These are phyloP conservation scores for Pleurotus pulmonarius DNA, from an alignment of 768 basidiomycete species.

Conservation along the genomic window DNA sequence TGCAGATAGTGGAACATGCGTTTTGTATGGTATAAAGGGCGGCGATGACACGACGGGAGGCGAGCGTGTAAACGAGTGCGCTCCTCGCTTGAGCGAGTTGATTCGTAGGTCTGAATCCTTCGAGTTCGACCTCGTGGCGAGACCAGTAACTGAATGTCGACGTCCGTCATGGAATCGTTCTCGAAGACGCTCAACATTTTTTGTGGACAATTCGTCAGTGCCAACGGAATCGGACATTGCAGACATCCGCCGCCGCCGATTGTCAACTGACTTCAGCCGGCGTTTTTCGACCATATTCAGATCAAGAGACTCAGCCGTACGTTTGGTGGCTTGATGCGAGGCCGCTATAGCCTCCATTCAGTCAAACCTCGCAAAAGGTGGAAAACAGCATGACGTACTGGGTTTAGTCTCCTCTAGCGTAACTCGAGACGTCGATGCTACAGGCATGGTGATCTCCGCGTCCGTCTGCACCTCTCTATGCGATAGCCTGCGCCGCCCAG, in stretches of 20 bases:
- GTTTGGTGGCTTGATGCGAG: background rate
- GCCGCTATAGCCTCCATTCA: background rate
- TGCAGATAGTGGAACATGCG: background rate
- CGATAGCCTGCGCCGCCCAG: background rate
- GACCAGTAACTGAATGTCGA: background rate
- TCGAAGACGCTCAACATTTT: background rate
- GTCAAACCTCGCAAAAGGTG: background rate
- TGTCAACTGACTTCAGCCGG: background rate
- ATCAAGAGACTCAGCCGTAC: background rate
- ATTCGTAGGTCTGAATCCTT: background rate
- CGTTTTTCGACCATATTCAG: background rate
- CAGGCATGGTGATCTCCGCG: background rate
- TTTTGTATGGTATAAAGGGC: background rate
- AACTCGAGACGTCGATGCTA: background rate
- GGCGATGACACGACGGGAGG: background rate
- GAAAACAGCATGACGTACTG: background rate
- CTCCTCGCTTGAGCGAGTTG: background rate
- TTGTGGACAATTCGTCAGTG: background rate
- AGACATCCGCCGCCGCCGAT: conserved; percentile 1
- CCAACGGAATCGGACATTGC: background rate
- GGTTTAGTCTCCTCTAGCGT: background rate
- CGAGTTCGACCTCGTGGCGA: background rate
- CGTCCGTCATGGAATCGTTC: background rate
- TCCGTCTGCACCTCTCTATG: background rate
- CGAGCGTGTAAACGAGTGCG: background rate